Evolutionary conservation across 2,329 filamentous ascomycete species (phyloP), one percentile per base, ranked within the genome.

Genomic region (Fusarium coffeatum): DNA sequence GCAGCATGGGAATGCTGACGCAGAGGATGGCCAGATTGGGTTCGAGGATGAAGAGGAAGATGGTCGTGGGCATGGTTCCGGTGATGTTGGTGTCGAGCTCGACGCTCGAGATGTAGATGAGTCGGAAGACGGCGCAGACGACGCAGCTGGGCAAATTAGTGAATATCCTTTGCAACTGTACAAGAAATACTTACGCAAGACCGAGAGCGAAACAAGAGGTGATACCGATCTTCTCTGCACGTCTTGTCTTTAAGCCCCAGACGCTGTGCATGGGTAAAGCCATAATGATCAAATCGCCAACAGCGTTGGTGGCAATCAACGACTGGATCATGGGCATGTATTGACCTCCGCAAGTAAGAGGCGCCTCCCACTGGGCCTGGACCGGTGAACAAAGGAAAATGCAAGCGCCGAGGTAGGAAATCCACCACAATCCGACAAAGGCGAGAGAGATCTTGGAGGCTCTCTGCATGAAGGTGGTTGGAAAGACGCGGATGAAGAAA

Each of bases 321-420:
- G 78, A 76, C 22, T 80, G 77, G 18, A 80, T 80, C 64, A 81
- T 76, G 5, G 76, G 73, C 8, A 81, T 75, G 42, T 80, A 79
- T 3, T 71, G 59, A n/a, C 78, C 49, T 5, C 5, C 76, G 55
- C 80, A 82, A 7, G 41, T 65, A 27, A 75, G 75, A 10, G 73
- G 67, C 0, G 75, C 76, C 10, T 82, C 77, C 83, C 83, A 86
- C 3, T 82, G 76, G 58, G 81, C 83, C 9, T 79, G 70, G 8
- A 85, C 77, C 0, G 83, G 84, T 0, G 76, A 78, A 74, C 84
- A 86, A 45, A 84, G 79, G 71, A 86, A 85, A 57, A 85, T 79
- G 71, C 69, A 76, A 5, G 74, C 53, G 9, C 77, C 80, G 18
- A 84, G 74, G 51, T 80, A 82, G 20, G 80, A 78, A 46, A 84